A percentile compares a stretch with the other conserved stretches of the same genome.
Conservation (phyloP, 441 rosid species). For the Croton laevigatus region DNA sequence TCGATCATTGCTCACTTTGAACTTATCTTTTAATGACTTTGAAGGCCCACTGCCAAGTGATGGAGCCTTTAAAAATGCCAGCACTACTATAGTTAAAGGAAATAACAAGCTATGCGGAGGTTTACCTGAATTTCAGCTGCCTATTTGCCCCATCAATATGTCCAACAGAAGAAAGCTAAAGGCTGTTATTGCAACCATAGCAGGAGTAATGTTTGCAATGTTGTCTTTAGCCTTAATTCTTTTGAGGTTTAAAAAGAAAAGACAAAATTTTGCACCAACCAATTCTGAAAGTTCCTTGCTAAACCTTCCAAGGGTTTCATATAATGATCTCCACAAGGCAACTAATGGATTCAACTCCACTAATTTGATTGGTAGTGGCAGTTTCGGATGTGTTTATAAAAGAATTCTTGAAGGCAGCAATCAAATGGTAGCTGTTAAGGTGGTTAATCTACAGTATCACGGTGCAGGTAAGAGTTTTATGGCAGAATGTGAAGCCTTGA, state of each 20-base stretch:
- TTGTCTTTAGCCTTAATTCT: too few relatives aligned
- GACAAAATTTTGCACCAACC: too few relatives aligned
- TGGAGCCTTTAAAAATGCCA: background rate
- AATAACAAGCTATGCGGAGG: too few relatives aligned
- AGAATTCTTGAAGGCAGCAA: background rate
- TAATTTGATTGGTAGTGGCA: background rate
- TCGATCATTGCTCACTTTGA: background rate
- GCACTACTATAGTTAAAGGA: background rate
- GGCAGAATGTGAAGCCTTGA: too few relatives aligned
- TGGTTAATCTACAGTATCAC: background rate
- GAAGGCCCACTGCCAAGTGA: background rate
- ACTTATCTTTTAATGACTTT: constrained; percentile 3
- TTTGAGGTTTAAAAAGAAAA: too few relatives aligned
- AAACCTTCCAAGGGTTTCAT: background rate
- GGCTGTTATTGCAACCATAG: too few relatives aligned
- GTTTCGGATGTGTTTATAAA: constrained; percentile 3
- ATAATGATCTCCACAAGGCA: background rate
- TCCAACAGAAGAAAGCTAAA: too few relatives aligned
- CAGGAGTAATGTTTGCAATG: too few relatives aligned
- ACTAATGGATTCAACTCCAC: background rate
- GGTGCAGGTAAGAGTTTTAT: constrained; percentile 9
- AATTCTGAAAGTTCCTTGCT: background rate
- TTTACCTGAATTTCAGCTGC: too few relatives aligned
- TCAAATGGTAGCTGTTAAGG: background rate
- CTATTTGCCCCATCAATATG: too few relatives aligned